phyloP scores from a whole-genome alignment of 2,329 filamentous ascomycete genomes.

The Alternaria postmessia region DNA sequence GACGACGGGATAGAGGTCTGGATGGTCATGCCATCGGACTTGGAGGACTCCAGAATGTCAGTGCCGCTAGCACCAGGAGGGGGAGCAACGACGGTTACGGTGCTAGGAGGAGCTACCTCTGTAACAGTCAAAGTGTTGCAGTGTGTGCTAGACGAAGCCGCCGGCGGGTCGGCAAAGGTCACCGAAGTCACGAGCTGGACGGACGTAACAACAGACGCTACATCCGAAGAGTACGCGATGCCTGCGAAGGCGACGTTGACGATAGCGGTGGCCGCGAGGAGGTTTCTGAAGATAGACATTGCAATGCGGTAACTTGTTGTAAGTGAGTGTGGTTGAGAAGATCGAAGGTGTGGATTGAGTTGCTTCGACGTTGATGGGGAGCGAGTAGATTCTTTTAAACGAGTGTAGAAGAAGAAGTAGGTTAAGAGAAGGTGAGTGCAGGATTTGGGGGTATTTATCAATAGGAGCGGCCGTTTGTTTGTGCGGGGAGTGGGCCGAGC shows the following conservation, averaged over 20 bases:
- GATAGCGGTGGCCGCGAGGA: conserved; percentile 10
- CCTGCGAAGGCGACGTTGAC: conserved; percentile 13
- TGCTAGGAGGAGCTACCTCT: neutral
- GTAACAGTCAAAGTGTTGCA: conserved; percentile 10
- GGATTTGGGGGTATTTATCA: conserved; percentile 7
- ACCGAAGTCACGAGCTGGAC: conserved; percentile 12
- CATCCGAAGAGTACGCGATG: conserved; percentile 10
- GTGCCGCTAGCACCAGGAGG: conserved; percentile 2
- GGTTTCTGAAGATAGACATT: conserved; percentile 15
- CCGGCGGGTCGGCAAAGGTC: neutral
- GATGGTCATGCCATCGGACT: neutral
- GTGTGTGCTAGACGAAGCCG: neutral
- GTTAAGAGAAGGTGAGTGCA: neutral
- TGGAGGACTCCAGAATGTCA: neutral
- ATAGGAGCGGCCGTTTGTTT: conserved; percentile 4
- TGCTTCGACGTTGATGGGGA: neutral
- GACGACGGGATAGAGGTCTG: neutral
- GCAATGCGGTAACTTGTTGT: neutral
- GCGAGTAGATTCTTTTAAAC: conserved; percentile 1
- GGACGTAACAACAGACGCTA: conserved; percentile 3
- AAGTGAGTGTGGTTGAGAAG: conserved; percentile 6
- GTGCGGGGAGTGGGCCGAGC: conserved; percentile 9
- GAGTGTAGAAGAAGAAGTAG: conserved; percentile 1
- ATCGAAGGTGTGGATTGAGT: conserved; percentile 6
- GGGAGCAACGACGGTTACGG: conserved; percentile 6